phyloP scores from a whole-genome alignment of 805 yeast genomes.

The Starmerella floricola region DNA sequence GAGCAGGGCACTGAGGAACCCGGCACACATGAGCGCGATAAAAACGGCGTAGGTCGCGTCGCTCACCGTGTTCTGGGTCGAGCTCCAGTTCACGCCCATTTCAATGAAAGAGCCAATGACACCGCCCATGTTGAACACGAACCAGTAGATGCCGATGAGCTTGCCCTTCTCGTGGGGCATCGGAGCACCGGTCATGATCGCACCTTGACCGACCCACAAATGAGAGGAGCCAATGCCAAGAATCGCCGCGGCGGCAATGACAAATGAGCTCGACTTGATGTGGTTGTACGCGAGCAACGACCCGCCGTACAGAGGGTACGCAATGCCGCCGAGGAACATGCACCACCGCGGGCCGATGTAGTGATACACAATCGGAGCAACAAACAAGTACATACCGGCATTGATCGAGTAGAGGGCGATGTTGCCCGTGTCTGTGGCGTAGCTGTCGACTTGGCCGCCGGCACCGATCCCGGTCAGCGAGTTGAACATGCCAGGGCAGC shows the following conservation, averaged over 20 bases:
- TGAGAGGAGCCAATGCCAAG: slow-evolving; percentile 44
- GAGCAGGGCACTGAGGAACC: slow-evolving; percentile 30
- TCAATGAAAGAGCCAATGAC: slow-evolving; percentile 49
- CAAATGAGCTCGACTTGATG: slow-evolving; percentile 39
- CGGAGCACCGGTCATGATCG: slow-evolving; percentile 45
- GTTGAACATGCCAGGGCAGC: slow-evolving; percentile 30
- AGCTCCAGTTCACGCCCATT: slow-evolving; percentile 40
- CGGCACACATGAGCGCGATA: slow-evolving; percentile 40
- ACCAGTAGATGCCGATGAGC: slow-evolving; percentile 47
- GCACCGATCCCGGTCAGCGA: slow-evolving; percentile 28
- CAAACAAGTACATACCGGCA: slow-evolving; percentile 24
- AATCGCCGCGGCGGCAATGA: slow-evolving; percentile 46
- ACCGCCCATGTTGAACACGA: slow-evolving; percentile 50
- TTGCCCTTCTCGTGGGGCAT: slow-evolving; percentile 40
- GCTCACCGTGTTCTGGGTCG: slow-evolving; percentile 29
- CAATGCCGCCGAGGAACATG: slow-evolving; percentile 42
- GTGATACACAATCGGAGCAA: slow-evolving; percentile 27
- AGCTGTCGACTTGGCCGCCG: slow-evolving; percentile 26
- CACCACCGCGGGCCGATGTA: slow-evolving; percentile 25
- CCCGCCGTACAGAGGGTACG: slow-evolving; percentile 44
- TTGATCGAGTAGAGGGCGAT: slow-evolving; percentile 25
- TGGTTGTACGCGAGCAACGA: slow-evolving; percentile 41
- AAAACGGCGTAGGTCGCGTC: slow-evolving; percentile 47
- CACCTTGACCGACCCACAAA: slow-evolving; percentile 50
- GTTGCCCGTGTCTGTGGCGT: slow-evolving; percentile 26